A percentile compares a stretch with the other conserved stretches of the same genome.
phyloP scores from a whole-genome alignment of 1,284 basidiomycete genomes.

The Tilletia setariae region DNA sequence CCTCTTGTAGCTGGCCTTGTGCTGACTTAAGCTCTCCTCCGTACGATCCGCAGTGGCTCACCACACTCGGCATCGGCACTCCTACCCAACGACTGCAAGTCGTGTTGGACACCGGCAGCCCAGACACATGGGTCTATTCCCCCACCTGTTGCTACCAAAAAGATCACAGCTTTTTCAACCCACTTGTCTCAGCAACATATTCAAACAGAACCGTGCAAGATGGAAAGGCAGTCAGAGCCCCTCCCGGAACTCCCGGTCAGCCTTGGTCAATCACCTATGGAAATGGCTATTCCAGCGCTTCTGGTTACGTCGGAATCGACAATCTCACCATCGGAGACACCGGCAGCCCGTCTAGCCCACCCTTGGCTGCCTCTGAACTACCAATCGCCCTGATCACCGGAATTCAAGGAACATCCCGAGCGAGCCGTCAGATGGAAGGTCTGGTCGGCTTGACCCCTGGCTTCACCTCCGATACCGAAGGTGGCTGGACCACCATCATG shows the following conservation, averaged over 20 bases:
- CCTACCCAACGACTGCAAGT: constrained; percentile 31
- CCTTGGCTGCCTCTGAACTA: constrained; percentile 26
- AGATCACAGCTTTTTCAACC: constrained; percentile 38
- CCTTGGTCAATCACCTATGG: constrained; percentile 34
- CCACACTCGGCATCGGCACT: constrained; percentile 38
- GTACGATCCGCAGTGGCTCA: constrained; percentile 28
- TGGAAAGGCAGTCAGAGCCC: constrained; percentile 21
- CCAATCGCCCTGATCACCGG: constrained; percentile 32
- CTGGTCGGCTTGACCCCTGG: constrained; percentile 35
- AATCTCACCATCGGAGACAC: constrained; percentile 31
- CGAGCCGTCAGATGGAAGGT: constrained; percentile 37
- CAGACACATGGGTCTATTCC: constrained; percentile 40
- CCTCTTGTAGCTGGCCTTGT: not conserved
- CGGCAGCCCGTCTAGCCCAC: not conserved
- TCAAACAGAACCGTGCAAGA: constrained; percentile 33
- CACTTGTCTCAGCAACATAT: constrained; percentile 28
- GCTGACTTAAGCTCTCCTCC: constrained; percentile 1
- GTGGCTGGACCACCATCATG: constrained; percentile 40
- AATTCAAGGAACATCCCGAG: constrained; percentile 30
- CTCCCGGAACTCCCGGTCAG: constrained; percentile 28
- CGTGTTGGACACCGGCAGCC: constrained; percentile 40
- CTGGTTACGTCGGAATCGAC: constrained; percentile 40
- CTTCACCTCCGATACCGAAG: constrained; percentile 24
- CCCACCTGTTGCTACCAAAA: constrained; percentile 39
- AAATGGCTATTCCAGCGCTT: constrained; percentile 21